These are phyloP conservation scores for Dunaliella primolecta DNA, from an alignment of 139 green algal species.

Conservation along the genomic window DNA sequence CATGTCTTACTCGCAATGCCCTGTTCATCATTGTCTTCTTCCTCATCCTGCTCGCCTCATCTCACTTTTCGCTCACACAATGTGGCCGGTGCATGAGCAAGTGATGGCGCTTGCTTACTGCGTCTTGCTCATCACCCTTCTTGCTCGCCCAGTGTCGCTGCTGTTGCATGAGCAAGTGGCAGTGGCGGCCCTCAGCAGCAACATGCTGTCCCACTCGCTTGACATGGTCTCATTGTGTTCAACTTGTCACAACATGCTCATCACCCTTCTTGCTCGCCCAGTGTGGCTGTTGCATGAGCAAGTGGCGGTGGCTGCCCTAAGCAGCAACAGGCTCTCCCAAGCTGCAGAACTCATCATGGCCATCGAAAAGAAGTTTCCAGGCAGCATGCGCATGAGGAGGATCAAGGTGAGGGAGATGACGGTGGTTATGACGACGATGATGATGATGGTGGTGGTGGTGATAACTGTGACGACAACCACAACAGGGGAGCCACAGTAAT, in stretches of 20 bases:
- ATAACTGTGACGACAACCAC: too few relatives aligned
- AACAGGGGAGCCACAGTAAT: too few relatives aligned
- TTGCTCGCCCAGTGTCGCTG: constrained; percentile 67
- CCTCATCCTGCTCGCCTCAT: too few relatives aligned
- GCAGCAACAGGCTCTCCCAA: constrained; percentile 44
- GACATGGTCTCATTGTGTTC: too few relatives aligned
- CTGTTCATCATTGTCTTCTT: too few relatives aligned
- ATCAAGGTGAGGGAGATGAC: constrained; percentile 55
- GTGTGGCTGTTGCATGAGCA: constrained; percentile 84
- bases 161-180: constrained; percentile 80
- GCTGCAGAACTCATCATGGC: constrained; percentile 59
- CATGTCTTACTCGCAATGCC: too few relatives aligned
- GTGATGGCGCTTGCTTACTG: too few relatives aligned
- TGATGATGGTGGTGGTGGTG: too few relatives aligned
- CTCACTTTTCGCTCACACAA: constrained; percentile 48
- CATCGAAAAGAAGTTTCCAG: constrained; percentile 63
- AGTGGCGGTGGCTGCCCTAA: constrained; percentile 68
- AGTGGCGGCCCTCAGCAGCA: constrained; percentile 62
- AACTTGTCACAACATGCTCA: too few relatives aligned
- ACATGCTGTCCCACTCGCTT: constrained; percentile 42
- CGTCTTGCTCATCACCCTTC: too few relatives aligned
- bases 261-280: constrained; percentile 43
- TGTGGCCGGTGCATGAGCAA: constrained; percentile 84
- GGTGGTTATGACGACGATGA: too few relatives aligned
- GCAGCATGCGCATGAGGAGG: constrained; percentile 55